phyloP scores from a whole-genome alignment of 1,284 basidiomycete genomes.

The Porodaedalea pini region DNA sequence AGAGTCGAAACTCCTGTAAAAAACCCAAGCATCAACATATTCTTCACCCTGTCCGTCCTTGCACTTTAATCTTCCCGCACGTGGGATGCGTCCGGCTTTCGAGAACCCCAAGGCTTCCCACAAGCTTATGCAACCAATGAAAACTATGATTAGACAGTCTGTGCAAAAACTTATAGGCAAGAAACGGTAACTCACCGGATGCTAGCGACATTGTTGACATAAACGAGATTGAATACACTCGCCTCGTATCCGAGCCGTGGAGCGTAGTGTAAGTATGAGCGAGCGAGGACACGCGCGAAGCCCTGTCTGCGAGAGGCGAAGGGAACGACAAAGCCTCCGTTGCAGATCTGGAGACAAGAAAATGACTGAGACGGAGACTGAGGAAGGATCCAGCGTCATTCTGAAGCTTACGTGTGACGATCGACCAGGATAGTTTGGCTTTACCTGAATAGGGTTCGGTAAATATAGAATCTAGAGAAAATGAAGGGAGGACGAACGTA shows the following conservation, averaged over 20 bases:
- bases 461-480: conserved; percentile 12
- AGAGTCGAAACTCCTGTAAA: conserved; percentile 72
- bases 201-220: conserved; percentile 74
- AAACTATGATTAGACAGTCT: neutral
- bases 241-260: conserved; percentile 79
- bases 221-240: conserved; percentile 94
- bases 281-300: conserved; percentile 72
- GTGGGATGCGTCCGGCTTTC: conserved; percentile 80
- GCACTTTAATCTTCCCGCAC: conserved; percentile 74
- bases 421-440: conserved; percentile 91
- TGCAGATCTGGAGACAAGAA: conserved; percentile 63
- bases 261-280: conserved; percentile 80
- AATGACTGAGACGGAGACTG: neutral
- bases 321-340: conserved; percentile 87
- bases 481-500: conserved; percentile 51
- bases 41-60: conserved; percentile 72
- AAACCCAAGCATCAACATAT: conserved; percentile 84
- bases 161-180: neutral
- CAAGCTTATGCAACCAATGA: conserved; percentile 47
- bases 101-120: conserved; percentile 88
- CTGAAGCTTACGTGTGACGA: conserved; percentile 86
- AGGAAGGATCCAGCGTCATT: neutral
- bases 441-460: conserved; percentile 52
- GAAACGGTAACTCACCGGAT: conserved; percentile 44
- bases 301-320: conserved; percentile 62